These are phyloP conservation scores for Aristolochia contorta DNA, from an alignment of 164 flowering plant genomes.

Conservation along the genomic window DNA sequence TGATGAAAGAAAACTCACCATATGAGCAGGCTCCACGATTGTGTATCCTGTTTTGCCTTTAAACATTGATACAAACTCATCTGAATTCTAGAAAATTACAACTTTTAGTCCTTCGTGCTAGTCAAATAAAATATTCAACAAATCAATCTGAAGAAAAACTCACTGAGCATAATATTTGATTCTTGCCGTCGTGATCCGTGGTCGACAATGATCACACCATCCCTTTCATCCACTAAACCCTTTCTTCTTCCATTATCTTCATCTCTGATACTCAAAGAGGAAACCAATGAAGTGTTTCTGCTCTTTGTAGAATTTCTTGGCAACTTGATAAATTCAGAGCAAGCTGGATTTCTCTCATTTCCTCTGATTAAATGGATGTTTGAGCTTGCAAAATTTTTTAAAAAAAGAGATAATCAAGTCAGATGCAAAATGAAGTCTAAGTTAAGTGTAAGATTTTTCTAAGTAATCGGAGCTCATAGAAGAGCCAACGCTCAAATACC, in stretches of 20 bases:
- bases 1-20: constrained; percentile 35
- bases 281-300: constrained; percentile 13
- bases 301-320: constrained; percentile 13
- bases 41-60: constrained; percentile 66
- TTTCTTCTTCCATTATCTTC: constrained; percentile 18
- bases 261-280: constrained; percentile 22
- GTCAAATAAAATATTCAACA: no score
- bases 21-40: constrained; percentile 96
- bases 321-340: constrained; percentile 14
- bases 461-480: no score
- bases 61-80: constrained; percentile 81
- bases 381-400: no score
- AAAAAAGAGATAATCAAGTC: no score
- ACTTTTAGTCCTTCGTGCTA: constrained; percentile 4
- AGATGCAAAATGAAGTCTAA: no score
- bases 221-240: constrained; percentile 37
- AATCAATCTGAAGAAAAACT: constrained; percentile 12
- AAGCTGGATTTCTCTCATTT: no score
- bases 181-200: constrained; percentile 89
- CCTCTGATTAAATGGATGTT: no score
- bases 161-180: constrained; percentile 85
- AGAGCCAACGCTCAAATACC: no score
- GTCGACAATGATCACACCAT: constrained; percentile 82
- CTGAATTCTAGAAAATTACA: constrained; percentile 34
- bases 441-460: no score